Conservation (phyloP, 805 yeast species). For the Kuraishia ogatae region DNA sequence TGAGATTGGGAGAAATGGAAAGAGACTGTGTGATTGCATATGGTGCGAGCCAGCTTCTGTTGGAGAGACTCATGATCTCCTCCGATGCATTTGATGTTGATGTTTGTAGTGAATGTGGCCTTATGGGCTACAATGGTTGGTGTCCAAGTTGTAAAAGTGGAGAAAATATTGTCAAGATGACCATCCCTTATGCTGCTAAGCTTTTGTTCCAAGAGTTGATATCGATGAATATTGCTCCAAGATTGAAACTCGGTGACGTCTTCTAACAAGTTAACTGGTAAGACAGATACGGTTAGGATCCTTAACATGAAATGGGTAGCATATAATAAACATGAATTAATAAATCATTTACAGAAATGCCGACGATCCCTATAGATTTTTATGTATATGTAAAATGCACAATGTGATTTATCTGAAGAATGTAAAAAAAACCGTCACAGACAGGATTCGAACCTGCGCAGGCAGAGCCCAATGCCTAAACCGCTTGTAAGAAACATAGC, state of each 20-base stretch:
- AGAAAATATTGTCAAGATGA: conserved; percentile 83
- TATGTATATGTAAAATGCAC: too few species aligned
- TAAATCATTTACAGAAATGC: neutral
- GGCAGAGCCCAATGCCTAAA: conserved; percentile 81
- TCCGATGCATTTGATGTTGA: conserved; percentile 98
- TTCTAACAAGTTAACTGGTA: conserved; percentile 36
- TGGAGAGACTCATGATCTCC: conserved; percentile 92
- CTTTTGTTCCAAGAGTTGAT: conserved; percentile 91
- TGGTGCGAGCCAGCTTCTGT: conserved; percentile 90
- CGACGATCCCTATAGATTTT: too few species aligned
- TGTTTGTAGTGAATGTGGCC: conserved; percentile 87
- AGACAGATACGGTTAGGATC: neutral
- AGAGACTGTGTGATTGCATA: conserved; percentile 99
- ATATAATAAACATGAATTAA: neutral
- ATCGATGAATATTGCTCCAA: conserved; percentile 98
- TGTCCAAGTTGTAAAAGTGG: conserved; percentile 92
- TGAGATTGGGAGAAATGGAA: conserved; percentile 98
- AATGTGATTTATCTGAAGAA: neutral
- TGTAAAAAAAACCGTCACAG: conserved; percentile 68
- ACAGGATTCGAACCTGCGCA: conserved; percentile 99
- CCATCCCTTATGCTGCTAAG: conserved; percentile 98
- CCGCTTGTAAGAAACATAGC: conserved; percentile 26
- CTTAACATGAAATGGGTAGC: neutral
- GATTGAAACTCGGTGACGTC: conserved; percentile 82
- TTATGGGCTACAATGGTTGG: conserved; percentile 97